phyloP scores from a whole-genome alignment of 768 basidiomycete genomes.

The Leccinum disarticulatum region DNA sequence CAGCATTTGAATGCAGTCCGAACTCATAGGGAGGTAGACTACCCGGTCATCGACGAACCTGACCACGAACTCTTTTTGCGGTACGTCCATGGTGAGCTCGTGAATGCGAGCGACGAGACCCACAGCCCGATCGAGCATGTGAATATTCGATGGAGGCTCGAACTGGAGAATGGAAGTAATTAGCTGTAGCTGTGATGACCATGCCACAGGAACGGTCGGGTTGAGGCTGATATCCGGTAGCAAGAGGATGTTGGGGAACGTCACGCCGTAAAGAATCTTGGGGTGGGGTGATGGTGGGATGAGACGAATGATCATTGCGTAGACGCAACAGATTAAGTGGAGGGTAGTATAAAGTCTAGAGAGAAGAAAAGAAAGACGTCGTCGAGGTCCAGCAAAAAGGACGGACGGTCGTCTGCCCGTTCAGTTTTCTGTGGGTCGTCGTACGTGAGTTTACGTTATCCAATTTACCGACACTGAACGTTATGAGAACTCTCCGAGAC shows the following conservation, averaged over 20 bases:
- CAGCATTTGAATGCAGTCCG: slow-evolving; percentile 44
- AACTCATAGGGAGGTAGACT: slow-evolving; percentile 49
- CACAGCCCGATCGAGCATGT: slow-evolving; percentile 60
- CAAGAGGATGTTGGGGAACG: slow-evolving; percentile 46
- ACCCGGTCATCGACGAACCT: slow-evolving; percentile 56
- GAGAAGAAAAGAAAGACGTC: slow-evolving; percentile 16
- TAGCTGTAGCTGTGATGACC: slow-evolving; percentile 54
- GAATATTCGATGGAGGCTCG: slow-evolving; percentile 49
- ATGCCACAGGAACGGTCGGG: slow-evolving; percentile 45
- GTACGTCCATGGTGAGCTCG: slow-evolving; percentile 64
- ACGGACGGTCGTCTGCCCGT: slow-evolving; percentile 9
- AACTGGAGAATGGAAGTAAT: slow-evolving; percentile 51
- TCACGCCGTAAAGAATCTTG: slow-evolving; percentile 57
- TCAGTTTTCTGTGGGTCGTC: slow-evolving; percentile 27
- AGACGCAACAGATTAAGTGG: slow-evolving; percentile 23
- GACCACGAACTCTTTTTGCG: slow-evolving; percentile 45
- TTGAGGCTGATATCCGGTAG: slow-evolving; percentile 32
- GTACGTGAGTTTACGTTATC: slow-evolving; percentile 35
- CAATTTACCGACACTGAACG: slow-evolving; percentile 13
- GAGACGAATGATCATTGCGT: slow-evolving; percentile 59
- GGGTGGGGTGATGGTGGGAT: slow-evolving; percentile 43
- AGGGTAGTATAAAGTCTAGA: slow-evolving; percentile 26
- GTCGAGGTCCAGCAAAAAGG: slow-evolving; percentile 33
- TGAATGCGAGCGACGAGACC: slow-evolving; percentile 54
- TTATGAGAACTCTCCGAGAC: neutral